Conservation (phyloP, 176 grass and related monocot genomes). For the Microstegium vimineum region DNA sequence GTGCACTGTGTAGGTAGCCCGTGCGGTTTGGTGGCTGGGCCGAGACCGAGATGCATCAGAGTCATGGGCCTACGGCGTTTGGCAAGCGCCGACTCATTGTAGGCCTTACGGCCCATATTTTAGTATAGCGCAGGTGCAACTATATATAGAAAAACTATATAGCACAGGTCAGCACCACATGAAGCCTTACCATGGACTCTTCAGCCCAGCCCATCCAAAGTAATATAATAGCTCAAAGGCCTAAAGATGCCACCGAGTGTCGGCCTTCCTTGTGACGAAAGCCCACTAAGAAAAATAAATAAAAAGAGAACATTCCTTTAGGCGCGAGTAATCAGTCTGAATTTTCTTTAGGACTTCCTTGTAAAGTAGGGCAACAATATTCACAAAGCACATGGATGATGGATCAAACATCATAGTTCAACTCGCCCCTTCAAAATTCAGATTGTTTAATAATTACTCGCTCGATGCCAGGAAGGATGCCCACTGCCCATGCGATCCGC, state of each 20-base stretch:
- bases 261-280: neutral
- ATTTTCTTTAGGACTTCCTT: no score
- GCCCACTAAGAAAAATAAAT: neutral
- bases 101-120: neutral
- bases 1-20: neutral
- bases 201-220: neutral
- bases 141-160: no score
- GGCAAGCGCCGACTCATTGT: neutral
- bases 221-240: neutral
- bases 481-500: no score
- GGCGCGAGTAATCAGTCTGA: no score
- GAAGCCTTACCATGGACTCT: neutral
- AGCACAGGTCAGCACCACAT: no score
- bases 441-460: no score
- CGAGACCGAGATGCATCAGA: neutral
- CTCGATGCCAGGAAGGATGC: no score
- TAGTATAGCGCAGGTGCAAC: neutral
- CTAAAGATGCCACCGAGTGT: neutral
- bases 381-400: no score
- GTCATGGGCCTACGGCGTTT: neutral
- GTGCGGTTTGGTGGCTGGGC: neutral
- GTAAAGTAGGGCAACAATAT: no score
- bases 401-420: no score
- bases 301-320: no score
- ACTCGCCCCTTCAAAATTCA: no score